Evolutionary conservation across 345 rosid species (phyloP).

Genomic region (Excoecaria agallocha): DNA sequence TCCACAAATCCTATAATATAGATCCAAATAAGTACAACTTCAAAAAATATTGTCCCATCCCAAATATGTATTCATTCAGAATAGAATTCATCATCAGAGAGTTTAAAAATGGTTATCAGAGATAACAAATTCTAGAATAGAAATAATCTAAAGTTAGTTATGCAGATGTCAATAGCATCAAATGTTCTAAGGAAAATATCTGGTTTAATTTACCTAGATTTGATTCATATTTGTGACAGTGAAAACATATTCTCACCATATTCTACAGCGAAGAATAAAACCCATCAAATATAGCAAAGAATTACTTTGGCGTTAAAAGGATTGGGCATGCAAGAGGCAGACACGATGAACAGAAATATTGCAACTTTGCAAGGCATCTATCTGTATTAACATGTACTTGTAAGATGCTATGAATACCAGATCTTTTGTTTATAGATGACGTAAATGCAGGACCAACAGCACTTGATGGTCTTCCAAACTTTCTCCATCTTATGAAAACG

Average conservation of each 20-base stretch:
- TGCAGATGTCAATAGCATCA: not conserved
- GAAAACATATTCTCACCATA: not conserved
- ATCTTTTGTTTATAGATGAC: conserved; percentile 75
- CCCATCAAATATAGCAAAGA: not conserved
- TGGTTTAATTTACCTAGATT: not conserved
- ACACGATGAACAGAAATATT: not conserved
- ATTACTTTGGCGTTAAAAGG: not conserved
- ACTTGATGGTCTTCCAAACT: conserved; percentile 73
- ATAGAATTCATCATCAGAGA: not conserved
- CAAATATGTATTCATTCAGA: not conserved
- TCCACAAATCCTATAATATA: not conserved
- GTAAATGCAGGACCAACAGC: conserved; percentile 77
- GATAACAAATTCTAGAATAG: not conserved
- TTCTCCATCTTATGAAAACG: conserved; percentile 71
- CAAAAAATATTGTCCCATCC: not conserved
- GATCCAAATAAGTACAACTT: not conserved
- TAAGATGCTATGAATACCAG: conserved; percentile 42
- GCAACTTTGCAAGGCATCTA: not conserved
- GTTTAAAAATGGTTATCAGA: not conserved
- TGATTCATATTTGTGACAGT: not conserved
- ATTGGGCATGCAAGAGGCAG: not conserved
- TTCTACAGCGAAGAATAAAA: not conserved
- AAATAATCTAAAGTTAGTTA: not conserved
- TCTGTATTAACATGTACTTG: not conserved
- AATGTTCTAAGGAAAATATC: not conserved